Evolutionary conservation across 345 rosid species (phyloP).

Genomic region (Linum trigynum): DNA sequence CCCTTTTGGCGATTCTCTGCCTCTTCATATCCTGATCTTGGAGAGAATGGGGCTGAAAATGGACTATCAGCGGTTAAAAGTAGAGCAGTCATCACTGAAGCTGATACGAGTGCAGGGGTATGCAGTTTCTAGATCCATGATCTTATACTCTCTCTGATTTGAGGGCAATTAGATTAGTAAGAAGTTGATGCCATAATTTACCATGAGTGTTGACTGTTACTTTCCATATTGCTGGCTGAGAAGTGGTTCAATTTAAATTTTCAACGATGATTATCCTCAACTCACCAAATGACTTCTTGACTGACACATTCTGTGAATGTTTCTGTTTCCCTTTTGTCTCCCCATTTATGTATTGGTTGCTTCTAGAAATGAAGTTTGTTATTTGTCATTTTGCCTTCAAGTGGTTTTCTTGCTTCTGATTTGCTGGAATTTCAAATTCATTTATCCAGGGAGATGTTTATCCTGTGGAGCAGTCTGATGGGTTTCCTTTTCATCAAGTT

Average conservation of each 20-base stretch:
- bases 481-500: conserved; percentile 39
- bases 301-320: neutral
- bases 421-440: no score
- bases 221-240: no score
- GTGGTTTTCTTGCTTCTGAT: no score
- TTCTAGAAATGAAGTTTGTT: neutral
- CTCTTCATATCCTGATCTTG: conserved; percentile 91
- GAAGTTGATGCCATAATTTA: neutral
- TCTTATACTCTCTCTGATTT: neutral
- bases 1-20: conserved; percentile 99
- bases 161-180: neutral
- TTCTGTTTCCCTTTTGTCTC: neutral
- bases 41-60: conserved; percentile 31
- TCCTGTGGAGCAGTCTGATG: conserved; percentile 67
- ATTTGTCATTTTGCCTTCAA: neutral
- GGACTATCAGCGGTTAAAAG: conserved; percentile 36
- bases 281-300: neutral
- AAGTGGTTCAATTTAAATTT: no score
- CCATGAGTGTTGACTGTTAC: neutral
- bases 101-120: conserved; percentile 47
- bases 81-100: conserved; percentile 30
- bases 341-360: neutral
- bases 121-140: conserved; percentile 21
- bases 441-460: conserved; percentile 78
- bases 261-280: neutral